Evolutionary conservation across 345 rosid species (phyloP).

Genomic region (Salix koriyanagi): DNA sequence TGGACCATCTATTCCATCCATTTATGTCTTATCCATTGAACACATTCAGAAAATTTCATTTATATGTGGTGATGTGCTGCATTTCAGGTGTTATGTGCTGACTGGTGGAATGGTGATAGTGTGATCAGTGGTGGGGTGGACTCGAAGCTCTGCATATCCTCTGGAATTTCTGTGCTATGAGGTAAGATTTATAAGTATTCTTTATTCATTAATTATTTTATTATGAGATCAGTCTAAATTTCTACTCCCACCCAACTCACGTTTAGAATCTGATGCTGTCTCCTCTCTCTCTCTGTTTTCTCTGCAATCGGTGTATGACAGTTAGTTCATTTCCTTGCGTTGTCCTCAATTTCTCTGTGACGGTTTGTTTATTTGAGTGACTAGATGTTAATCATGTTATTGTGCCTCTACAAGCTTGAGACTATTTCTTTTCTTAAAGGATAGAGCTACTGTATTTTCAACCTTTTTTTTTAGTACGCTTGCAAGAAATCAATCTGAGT

Average conservation of each 20-base stretch:
- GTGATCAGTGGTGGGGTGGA: conserved; percentile 91
- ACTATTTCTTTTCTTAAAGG: not conserved
- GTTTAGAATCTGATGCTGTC: not conserved
- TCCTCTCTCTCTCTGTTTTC: not conserved
- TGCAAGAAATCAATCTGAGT: not conserved
- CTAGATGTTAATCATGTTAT: not conserved
- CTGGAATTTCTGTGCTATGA: conserved; percentile 54
- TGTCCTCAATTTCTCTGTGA: not conserved
- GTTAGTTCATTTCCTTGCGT: not conserved
- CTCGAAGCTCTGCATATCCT: conserved; percentile 65
- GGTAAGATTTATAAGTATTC: conserved; percentile 22
- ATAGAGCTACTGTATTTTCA: not conserved
- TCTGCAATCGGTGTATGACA: not conserved
- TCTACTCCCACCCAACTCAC: not conserved
- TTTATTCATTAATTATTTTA: not conserved
- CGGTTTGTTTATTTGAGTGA: not conserved
- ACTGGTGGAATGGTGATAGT: conserved; percentile 91
- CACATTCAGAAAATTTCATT: not conserved
- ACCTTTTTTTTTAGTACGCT: not conserved
- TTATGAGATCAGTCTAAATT: not conserved
- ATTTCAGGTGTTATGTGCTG: conserved; percentile 75
- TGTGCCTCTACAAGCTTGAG: not conserved
- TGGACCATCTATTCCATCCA: not conserved
- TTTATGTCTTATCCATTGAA: not conserved
- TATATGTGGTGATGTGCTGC: conserved; percentile 5